Conservation (phyloP, 176 grass and related monocot genomes). For the Hyparrhenia diplandra region DNA sequence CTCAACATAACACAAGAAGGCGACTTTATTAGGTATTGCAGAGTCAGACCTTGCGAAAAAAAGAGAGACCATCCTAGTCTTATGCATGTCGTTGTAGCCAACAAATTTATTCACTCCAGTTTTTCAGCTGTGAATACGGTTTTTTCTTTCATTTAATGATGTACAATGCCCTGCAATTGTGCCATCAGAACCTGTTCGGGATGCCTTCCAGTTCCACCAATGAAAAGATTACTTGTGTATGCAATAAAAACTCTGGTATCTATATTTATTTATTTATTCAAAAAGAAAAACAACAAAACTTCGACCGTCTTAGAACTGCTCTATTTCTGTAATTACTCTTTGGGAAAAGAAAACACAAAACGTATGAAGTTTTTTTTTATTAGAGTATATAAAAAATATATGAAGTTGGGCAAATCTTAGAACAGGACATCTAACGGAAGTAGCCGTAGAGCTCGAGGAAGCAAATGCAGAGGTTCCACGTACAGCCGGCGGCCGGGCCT, state of each 20-base stretch:
- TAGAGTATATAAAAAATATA: too few relatives aligned
- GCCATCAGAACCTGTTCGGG: not conserved
- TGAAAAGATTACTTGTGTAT: not conserved
- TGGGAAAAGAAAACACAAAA: not conserved
- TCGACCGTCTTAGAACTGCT: not conserved
- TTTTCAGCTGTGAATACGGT: not conserved
- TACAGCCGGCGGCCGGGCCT: slow-evolving; percentile 31
- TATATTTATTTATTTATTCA: not conserved
- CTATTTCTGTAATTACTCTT: not conserved
- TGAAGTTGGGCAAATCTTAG: not conserved
- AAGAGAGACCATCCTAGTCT: too few relatives aligned
- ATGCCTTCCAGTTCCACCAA: not conserved
- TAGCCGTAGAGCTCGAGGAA: slow-evolving; percentile 92
- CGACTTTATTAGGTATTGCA: not conserved
- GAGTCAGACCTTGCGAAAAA: too few relatives aligned
- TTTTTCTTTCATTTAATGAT: not conserved
- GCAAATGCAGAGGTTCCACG: slow-evolving; percentile 85
- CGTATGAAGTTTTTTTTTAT: too few relatives aligned
- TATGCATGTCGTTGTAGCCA: too few relatives aligned
- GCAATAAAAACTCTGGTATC: not conserved
- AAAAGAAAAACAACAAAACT: not conserved
- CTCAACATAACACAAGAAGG: not conserved
- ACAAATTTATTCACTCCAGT: not conserved
- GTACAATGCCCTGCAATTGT: not conserved
- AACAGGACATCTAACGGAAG: slow-evolving; percentile 46